Evolutionary conservation across 148 eudicot genomes (phyloP), one percentile per base, ranked within the genome.

Genomic region (Salicornia ramosissima): DNA sequence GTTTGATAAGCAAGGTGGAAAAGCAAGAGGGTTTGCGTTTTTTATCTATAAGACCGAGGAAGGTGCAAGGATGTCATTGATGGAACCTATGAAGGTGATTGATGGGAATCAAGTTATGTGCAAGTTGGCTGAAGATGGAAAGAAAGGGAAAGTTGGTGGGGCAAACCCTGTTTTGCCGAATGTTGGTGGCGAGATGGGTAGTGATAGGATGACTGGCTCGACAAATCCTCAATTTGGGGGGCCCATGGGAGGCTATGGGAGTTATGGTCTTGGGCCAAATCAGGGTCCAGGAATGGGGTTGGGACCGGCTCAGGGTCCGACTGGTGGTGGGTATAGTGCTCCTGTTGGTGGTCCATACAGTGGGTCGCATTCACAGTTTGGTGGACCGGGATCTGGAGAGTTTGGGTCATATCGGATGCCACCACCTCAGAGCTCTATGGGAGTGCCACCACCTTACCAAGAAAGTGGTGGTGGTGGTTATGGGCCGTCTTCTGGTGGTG

Each of bases 61-160:
- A 34, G 98, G 97, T 2, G 97, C 97, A 0, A 80, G 84, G 82
- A 78, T 81, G 42, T 80, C 96, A 2, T 74, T 94, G 26, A 82
- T 79, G 52, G 98, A 94, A 30, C 90, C 98, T 1, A 69, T 80
- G 52, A 94, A 94, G 84, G 73, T 50, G 26, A 79, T 94, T 57
- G 97, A 91, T 67, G 98, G 98, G 21, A 85, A 87, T 31, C 96
- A 86, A 58, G 78, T 94, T 30, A 67, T 78, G 49, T 94, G 98
- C 74, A 94, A 90, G 71, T 67, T 90, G 80, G 98, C 98, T 12
- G 88, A 78, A 21, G 98, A 93, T 80, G 92, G 92, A 21, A 93
- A 93, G 84, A 93, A 85, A 58, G 88, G 83, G 60, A 92, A 86
- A 68, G 62, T 45, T 28, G 75, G 58, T 30, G 28, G 65, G 45